Base-by-base conservation (phyloP, 2,329 filamentous ascomycete genomes). In the Aspergillus pseudotamarii region DNA sequence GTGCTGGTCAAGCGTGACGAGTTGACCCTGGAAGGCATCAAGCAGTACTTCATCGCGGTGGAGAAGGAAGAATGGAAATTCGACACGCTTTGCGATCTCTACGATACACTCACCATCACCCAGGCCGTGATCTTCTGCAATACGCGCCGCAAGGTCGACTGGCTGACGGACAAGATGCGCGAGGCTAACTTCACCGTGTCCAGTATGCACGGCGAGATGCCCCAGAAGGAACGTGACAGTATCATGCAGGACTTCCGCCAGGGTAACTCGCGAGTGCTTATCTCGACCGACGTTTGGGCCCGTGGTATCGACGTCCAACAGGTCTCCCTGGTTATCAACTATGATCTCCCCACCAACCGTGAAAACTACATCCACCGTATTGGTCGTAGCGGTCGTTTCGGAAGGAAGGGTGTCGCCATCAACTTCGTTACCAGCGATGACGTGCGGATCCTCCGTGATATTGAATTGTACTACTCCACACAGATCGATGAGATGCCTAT, bases 11-110 rank as follows among this genome's bases (percentile, higher is more conserved):
- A 98, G 88, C 94, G 94, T 89, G 95, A 98, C 80, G 95, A 99
- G 79, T 83, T 99, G 84, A 99, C 95, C 2, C 88, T 99, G 57
- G 95, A 98, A 82, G 95, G 95, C 62, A 85, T 99, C 58, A 98
- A 98, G 84, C 95, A 99, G 79, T 99, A 97, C 84, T 99, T 97
- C 78, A 98, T 99, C 73, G 95, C 95, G 1, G 95, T 98, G 23
- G 95, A 99, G 81, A 98, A 97, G 84, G 95, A 99, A 80, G 95
- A 98, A 78, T 99, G 95, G 95, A 99, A 99, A 80, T 97, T 99
- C 72, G 95, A 99, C 78, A 99, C 95, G 3, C 89, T 99, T 5
- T 98, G 93, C 80, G 95, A 99, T 82, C 89, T 99, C 62, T 99
- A 99, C 85, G 95, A 99, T 78, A 98, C 95, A 14, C 87, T 99